These are phyloP conservation scores for Acanthamoeba culbertsoni DNA, from an alignment of 208 protist species.

Conservation along the genomic window DNA sequence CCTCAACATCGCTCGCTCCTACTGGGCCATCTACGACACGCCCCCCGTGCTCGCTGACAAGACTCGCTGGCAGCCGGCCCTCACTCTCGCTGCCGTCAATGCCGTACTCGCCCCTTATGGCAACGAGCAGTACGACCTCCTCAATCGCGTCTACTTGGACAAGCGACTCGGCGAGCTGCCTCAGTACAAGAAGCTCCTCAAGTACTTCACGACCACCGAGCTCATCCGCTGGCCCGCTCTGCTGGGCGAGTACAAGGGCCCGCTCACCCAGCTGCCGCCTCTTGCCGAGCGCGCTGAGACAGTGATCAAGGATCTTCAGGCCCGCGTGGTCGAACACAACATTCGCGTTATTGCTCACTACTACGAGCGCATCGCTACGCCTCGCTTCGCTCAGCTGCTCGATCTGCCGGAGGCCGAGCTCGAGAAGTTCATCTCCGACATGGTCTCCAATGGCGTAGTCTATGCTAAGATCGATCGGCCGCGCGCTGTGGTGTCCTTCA, in stretches of 20 bases:
- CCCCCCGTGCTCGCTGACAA: slow-evolving; percentile 12
- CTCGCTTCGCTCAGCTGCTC: slow-evolving; percentile 90
- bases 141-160: slow-evolving; percentile 74
- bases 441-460: slow-evolving; percentile 90
- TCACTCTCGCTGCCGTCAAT: slow-evolving; percentile 76
- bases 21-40: slow-evolving; percentile 92
- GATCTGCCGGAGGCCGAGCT: slow-evolving; percentile 86
- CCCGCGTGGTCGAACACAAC: slow-evolving; percentile 95
- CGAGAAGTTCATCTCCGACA: slow-evolving; percentile 91
- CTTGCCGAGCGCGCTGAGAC: slow-evolving; percentile 73
- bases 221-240: slow-evolving; percentile 83
- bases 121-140: slow-evolving; percentile 80
- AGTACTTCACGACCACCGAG: slow-evolving; percentile 66
- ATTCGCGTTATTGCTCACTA: slow-evolving; percentile 93
- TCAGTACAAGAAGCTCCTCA: slow-evolving; percentile 56
- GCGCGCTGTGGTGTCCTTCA: slow-evolving; percentile 90
- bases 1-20: slow-evolving; percentile 92
- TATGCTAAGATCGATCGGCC: slow-evolving; percentile 94
- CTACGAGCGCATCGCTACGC: slow-evolving; percentile 92
- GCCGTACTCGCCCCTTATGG: slow-evolving; percentile 72
- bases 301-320: slow-evolving; percentile 84
- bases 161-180: slow-evolving; percentile 77
- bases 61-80: not conserved
- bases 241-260: slow-evolving; percentile 77
- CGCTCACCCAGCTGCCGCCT: slow-evolving; percentile 85